These are phyloP conservation scores for Endoconidiophora laricicola DNA, from an alignment of 2,329 filamentous ascomycete genomes.

Conservation along the genomic window DNA sequence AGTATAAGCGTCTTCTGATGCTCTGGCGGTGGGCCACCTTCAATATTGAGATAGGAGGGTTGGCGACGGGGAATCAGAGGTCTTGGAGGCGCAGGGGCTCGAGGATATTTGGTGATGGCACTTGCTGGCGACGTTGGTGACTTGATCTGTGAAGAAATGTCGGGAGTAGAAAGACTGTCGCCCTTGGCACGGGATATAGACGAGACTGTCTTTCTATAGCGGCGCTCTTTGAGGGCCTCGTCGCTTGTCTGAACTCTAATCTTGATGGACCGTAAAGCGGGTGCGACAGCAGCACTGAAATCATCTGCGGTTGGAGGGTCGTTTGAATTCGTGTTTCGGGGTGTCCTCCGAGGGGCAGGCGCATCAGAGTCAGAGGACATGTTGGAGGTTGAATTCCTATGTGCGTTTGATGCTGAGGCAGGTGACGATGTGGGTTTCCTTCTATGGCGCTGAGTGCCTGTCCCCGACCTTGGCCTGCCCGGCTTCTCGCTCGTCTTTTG, in stretches of 20 bases:
- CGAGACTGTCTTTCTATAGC: slow-evolving; percentile 41
- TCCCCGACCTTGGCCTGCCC: neutral
- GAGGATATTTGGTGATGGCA: slow-evolving; percentile 74
- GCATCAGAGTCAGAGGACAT: slow-evolving; percentile 11
- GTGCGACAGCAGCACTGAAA: slow-evolving; percentile 21
- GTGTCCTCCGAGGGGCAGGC: neutral
- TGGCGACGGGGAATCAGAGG: slow-evolving; percentile 79
- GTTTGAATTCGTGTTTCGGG: neutral
- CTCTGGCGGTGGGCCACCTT: slow-evolving; percentile 30
- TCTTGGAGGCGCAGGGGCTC: slow-evolving; percentile 72
- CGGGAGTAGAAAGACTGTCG: slow-evolving; percentile 18
- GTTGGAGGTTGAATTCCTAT: slow-evolving; percentile 10
- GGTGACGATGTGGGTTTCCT: slow-evolving; percentile 2
- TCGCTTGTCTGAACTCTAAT: slow-evolving; percentile 72
- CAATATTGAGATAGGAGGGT: slow-evolving; percentile 63
- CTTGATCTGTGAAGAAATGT: slow-evolving; percentile 69
- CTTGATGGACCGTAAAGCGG: slow-evolving; percentile 53
- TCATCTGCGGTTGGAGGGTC: slow-evolving; percentile 29
- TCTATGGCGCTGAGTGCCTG: slow-evolving; percentile 3
- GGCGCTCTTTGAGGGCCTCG: slow-evolving; percentile 55
- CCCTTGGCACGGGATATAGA: slow-evolving; percentile 14
- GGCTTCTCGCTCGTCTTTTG: slow-evolving; percentile 4
- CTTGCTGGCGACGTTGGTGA: slow-evolving; percentile 76
- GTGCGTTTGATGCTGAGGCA: slow-evolving; percentile 22
- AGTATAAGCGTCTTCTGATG: slow-evolving; percentile 87